Conservation (phyloP, 2,329 filamentous ascomycete genomes). For the Raffaelea albimanens region DNA sequence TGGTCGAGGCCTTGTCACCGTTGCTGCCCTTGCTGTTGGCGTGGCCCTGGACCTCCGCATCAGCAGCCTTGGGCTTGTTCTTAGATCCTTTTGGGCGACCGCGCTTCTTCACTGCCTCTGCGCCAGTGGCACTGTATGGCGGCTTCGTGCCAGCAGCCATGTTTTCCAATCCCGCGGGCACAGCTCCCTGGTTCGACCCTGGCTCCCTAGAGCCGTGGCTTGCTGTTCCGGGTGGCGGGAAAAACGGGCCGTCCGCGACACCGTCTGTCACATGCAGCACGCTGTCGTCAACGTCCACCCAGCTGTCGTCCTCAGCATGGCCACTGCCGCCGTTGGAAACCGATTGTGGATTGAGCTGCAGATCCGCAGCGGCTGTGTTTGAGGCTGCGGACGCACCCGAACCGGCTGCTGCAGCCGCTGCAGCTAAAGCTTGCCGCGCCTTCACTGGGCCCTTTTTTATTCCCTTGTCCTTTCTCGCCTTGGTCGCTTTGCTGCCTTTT, state of each 20-base stretch:
- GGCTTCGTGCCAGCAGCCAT: not conserved
- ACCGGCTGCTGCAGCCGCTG: slow-evolving; percentile 1
- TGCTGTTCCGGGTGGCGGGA: too few relatives aligned
- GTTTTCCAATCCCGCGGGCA: not conserved
- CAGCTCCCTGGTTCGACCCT: too few relatives aligned
- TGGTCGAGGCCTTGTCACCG: not conserved
- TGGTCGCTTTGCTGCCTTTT: slow-evolving; percentile 45
- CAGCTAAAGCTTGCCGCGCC: slow-evolving; percentile 5
- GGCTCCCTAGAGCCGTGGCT: too few relatives aligned
- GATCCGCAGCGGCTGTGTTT: too few relatives aligned
- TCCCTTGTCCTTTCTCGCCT: slow-evolving; percentile 38
- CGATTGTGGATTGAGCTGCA: not conserved
- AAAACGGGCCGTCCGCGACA: slow-evolving; percentile 10
- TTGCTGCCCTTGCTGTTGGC: not conserved
- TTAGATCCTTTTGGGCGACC: slow-evolving; percentile 44
- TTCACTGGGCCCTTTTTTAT: slow-evolving; percentile 34
- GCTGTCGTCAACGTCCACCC: slow-evolving; percentile 35
- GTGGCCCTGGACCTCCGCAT: too few relatives aligned
- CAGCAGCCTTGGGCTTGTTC: slow-evolving; percentile 34
- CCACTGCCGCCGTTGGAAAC: slow-evolving; percentile 2
- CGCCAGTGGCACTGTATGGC: slow-evolving; percentile 3
- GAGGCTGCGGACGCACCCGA: not conserved
- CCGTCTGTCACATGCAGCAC: slow-evolving; percentile 17
- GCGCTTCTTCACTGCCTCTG: slow-evolving; percentile 24
- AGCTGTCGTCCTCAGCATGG: slow-evolving; percentile 27